Percentiles rank a stretch among this genome's conserved stretches.
Conservation (phyloP, 164 flowering plant genomes). For the Sedum album region DNA sequence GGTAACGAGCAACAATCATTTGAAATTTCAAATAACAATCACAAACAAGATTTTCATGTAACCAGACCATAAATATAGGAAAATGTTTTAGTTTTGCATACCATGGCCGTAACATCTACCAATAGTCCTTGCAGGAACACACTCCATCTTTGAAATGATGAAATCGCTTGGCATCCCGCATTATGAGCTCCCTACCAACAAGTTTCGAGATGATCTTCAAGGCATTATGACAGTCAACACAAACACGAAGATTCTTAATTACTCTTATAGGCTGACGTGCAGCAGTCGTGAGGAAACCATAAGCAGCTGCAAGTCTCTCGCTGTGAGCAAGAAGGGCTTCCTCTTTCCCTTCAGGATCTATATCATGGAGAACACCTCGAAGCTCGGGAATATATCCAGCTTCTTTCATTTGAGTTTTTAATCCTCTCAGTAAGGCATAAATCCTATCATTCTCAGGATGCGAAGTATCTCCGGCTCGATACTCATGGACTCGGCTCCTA, state of each 20-base stretch:
- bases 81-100: background rate
- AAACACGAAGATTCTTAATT: slow-evolving; percentile 5
- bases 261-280: slow-evolving; percentile 9
- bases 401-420: slow-evolving; percentile 4
- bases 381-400: slow-evolving; percentile 4
- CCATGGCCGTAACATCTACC: background rate
- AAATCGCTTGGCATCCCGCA: slow-evolving; percentile 6
- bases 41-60: too few relatives aligned
- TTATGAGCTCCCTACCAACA: slow-evolving; percentile 2
- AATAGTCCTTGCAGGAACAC: slow-evolving; percentile 4
- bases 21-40: too few relatives aligned
- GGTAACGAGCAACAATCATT: background rate
- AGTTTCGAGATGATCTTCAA: slow-evolving; percentile 8
- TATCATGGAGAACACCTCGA: slow-evolving; percentile 1
- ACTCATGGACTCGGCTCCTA: slow-evolving; percentile 4
- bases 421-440: slow-evolving; percentile 1
- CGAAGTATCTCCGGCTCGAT: slow-evolving; percentile 6
- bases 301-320: slow-evolving; percentile 6
- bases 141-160: slow-evolving; percentile 6
- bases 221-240: slow-evolving; percentile 9
- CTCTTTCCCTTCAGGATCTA: slow-evolving; percentile 1
- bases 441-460: slow-evolving; percentile 9
- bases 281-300: slow-evolving; percentile 6
- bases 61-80: too few relatives aligned
- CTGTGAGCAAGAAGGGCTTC: slow-evolving; percentile 8